Base-by-base conservation (phyloP, 768 basidiomycete genomes). In the Boletus vinaceobasis region DNA sequence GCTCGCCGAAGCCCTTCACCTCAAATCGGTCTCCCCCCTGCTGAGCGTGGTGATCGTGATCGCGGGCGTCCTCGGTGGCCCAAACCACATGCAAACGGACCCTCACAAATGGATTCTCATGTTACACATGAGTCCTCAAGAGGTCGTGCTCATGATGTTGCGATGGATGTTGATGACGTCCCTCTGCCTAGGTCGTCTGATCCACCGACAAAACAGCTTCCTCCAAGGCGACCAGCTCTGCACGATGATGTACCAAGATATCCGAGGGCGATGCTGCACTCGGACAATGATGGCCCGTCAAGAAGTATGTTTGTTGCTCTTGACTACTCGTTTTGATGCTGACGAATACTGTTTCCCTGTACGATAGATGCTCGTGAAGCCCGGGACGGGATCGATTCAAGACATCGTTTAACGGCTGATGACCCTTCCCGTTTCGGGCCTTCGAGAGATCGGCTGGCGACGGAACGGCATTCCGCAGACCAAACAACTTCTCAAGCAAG, bases 261-360 rank as follows among this genome's bases (percentile, higher is more conserved):
- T 43, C 73, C 74, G n/a, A 64, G 74, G 31, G 74, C 74, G 0
- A 74, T 74, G 73, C 50, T 70, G 7, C 60, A 63, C 9, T 40
- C 61, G 23, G 65, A 60, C n/a, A 65, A 55, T 31, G 63, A 65
- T 32, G 55, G 60, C 11, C 38, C 9, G 4, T 29, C 48, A 35
- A 60, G 63, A 52, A 54, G 67, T 68, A 49, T 32, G 5, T 29
- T 45, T 36, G 1, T 40, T 17, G 8, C 7, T 36, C 5, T 1
- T 45, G 8, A 1, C 2, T 45, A 1, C 1, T 15, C 7, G 38
- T 19, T 21, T 33, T 7, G 2, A 33, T 13, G 9, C 42, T 56
- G n/a, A 60, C 8, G 7, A 7, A 15, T 6, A 13, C 10, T 17
- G 8, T 29, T 27, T 19, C 38, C 46, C 2, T 31, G 8, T 50